Percentiles rank a stretch among this genome's conserved stretches.
Evolutionary conservation across 495 filamentous ascomycete genomes (phyloP).

Genomic region (Penicillium subrubescens): DNA sequence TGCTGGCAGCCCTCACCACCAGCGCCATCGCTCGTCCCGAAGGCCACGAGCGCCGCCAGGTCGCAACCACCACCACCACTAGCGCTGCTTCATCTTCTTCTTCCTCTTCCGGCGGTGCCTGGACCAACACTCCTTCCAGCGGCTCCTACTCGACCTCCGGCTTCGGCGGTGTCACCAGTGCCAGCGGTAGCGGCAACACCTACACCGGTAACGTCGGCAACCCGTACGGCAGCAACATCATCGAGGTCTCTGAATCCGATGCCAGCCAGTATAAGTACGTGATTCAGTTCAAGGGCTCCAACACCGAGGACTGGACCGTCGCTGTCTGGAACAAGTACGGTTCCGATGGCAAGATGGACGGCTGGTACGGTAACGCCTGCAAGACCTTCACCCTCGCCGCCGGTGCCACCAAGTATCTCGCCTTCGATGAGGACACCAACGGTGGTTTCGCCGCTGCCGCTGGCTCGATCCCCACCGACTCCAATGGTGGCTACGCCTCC

Average conservation of each 20-base stretch:
- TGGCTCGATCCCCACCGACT: slow-evolving; percentile 37
- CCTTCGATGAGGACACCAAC: slow-evolving; percentile 50
- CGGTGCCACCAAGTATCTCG: slow-evolving; percentile 47
- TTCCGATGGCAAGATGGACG: slow-evolving; percentile 37
- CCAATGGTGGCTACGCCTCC: slow-evolving; percentile 37
- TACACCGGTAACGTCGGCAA: slow-evolving; percentile 52
- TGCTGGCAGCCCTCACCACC: slow-evolving; percentile 39
- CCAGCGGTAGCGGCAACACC: slow-evolving; percentile 31
- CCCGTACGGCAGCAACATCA: slow-evolving; percentile 58
- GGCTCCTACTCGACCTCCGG: slow-evolving; percentile 28
- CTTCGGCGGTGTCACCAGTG: slow-evolving; percentile 36
- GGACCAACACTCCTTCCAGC: slow-evolving; percentile 27
- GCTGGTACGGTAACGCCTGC: slow-evolving; percentile 44
- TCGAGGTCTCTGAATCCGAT: slow-evolving; percentile 37
- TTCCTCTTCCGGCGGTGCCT: slow-evolving; percentile 15
- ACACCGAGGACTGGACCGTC: slow-evolving; percentile 42
- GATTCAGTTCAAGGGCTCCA: slow-evolving; percentile 44
- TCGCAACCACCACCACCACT: slow-evolving; percentile 10
- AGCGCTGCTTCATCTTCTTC: slow-evolving; percentile 5
- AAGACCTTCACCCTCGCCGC: slow-evolving; percentile 45
- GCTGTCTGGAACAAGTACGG: slow-evolving; percentile 58
- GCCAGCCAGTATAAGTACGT: slow-evolving; percentile 50
- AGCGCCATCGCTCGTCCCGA: slow-evolving; percentile 28
- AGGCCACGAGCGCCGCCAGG: slow-evolving; percentile 33
- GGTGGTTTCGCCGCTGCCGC: slow-evolving; percentile 39